These are phyloP conservation scores for Cyclotella baltica DNA, from an alignment of 108 stramenopile species.

Conservation along the genomic window DNA sequence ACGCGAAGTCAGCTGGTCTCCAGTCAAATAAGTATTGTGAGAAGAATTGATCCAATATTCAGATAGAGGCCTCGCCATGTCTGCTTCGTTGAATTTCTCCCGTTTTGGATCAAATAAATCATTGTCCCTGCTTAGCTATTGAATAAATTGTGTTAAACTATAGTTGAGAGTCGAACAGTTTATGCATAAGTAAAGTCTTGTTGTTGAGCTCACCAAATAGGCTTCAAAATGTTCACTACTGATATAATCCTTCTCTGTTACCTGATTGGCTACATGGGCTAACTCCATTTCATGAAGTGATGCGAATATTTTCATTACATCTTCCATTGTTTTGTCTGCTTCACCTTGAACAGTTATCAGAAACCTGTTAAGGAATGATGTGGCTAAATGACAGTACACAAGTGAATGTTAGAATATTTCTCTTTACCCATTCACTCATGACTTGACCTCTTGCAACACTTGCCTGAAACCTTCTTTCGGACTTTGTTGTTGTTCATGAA, in stretches of 20 bases:
- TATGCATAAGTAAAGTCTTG: too few species aligned
- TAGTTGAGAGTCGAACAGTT: too few species aligned
- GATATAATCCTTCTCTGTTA: constrained; percentile 54
- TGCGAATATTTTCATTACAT: constrained; percentile 59
- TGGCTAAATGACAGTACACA: too few species aligned
- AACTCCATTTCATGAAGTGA: constrained; percentile 64
- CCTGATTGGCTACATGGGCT: constrained; percentile 65
- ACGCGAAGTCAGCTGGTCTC: constrained; percentile 88
- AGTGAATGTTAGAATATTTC: too few species aligned
- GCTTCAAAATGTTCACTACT: constrained; percentile 73
- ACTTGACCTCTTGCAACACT: too few species aligned
- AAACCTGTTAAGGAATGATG: constrained; percentile 66
- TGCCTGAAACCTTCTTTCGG: constrained; percentile 46
- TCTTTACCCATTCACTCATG: too few species aligned
- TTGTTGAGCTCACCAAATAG: constrained; percentile 59
- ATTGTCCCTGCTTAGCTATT: constrained; percentile 61
- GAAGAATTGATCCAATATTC: constrained; percentile 94
- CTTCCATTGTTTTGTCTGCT: constrained; percentile 47
- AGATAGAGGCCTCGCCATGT: constrained; percentile 82
- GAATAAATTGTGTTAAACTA: neutral
- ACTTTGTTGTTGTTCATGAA: constrained; percentile 54
- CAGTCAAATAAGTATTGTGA: constrained; percentile 97
- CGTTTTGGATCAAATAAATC: constrained; percentile 71
- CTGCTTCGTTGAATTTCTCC: constrained; percentile 47
- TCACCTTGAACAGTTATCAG: constrained; percentile 66